Evolutionary conservation across 2,329 filamentous ascomycete species (phyloP), one percentile per base, ranked within the genome.

Genomic region (Xylariaceae sp.): DNA sequence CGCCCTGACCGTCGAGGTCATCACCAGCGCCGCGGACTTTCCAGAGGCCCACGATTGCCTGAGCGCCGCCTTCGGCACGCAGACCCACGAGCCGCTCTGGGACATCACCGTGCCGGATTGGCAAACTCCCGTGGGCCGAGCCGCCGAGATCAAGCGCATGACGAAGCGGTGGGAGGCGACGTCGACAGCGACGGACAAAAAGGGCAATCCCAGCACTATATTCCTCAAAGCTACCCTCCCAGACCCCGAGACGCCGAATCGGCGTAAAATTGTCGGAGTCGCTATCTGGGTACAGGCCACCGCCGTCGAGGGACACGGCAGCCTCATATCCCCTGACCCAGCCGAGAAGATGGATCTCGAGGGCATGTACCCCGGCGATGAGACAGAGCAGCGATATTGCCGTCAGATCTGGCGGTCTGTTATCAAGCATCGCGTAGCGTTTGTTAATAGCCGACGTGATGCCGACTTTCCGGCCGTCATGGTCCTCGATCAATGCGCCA

Each of bases 241-340:
- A 0, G 66, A 68, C 53, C 66, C 70, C 1, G 60, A 72, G 0
- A 62, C 62, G 1, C 27, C 50, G 4, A 55, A 55, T 4, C 43
- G 50, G 30, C 67, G 66, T 41, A 50, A 60, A 6, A 70, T 81
- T n/a, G 80, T 70, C 7, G 81, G 80, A 12, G 56, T 79, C 31
- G 79, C 80, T 2, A 76, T 82, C 53, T 84, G 81, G 81, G 62
- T 70, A 6, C 80, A 84, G 59, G 65, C 71, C 0, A 82, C 80
- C 0, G 65, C 70, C 5, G 72, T 81, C 0, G 68, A 72, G 1
- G 80, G 79, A 9, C 64, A 73, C 47, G 80, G 80, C 9, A 74
- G 77, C 30, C 58, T 55, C 29, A 73, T 69, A 1, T 53, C 68
- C 3, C 64, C 69, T 11, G 68, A 74, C 26, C 60, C 76, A 2